phyloP scores from a whole-genome alignment of 768 basidiomycete species.

The Kwoniella pini region DNA sequence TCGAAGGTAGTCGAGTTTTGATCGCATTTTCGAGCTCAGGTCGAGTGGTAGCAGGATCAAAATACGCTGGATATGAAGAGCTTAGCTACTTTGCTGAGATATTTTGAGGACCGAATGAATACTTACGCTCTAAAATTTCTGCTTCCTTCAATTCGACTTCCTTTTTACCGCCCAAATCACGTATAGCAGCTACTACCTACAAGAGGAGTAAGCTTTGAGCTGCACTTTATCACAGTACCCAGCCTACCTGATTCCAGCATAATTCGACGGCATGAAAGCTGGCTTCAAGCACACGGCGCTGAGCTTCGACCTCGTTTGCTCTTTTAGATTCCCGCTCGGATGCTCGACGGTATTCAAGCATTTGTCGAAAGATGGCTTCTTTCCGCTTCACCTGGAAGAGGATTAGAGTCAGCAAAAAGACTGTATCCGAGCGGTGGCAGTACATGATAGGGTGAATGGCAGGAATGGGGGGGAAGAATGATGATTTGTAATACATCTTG shows the following conservation, averaged over 20 bases:
- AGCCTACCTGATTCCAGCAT: constrained; percentile 48
- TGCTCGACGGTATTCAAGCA: constrained; percentile 49
- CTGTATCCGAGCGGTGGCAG: too few species aligned
- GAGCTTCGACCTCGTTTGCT: constrained; percentile 43
- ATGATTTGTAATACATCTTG: too few species aligned
- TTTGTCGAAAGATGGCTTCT: constrained; percentile 52
- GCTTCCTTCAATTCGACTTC: constrained; percentile 8
- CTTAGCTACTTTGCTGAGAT: neutral
- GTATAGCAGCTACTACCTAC: constrained; percentile 42
- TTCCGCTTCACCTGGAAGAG: constrained; percentile 25
- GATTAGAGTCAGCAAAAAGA: neutral
- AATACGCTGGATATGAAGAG: constrained; percentile 22
- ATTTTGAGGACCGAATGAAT: neutral
- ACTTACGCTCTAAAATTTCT: constrained; percentile 40
- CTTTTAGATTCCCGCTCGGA: constrained; percentile 36
- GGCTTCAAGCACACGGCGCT: constrained; percentile 39
- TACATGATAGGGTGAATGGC: too few species aligned
- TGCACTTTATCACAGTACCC: neutral
- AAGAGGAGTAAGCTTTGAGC: neutral
- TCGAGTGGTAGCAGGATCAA: constrained; percentile 28
- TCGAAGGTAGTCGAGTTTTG: constrained; percentile 32
- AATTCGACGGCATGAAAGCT: constrained; percentile 45
- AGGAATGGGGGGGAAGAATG: too few species aligned
- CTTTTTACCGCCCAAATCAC: constrained; percentile 30
- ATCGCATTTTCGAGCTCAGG: constrained; percentile 38